These are phyloP conservation scores for Toxoplasma gondii DNA, from an alignment of 169 alveolate genomes.

Conservation along the genomic window DNA sequence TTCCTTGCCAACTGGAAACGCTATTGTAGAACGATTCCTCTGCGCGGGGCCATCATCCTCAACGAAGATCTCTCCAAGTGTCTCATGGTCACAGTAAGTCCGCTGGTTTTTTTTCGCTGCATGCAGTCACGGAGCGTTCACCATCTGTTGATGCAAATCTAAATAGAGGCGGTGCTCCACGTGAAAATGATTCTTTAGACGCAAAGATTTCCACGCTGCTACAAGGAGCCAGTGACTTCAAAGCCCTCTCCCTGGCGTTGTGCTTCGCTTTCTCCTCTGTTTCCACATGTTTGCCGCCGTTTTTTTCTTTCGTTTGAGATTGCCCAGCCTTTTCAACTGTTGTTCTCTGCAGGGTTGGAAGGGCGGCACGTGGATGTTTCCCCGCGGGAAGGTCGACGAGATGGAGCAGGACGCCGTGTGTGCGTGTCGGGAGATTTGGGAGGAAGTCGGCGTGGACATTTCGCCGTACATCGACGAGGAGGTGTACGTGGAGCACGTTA, in stretches of 20 bases:
- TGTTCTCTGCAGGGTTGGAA: slow-evolving; percentile 85
- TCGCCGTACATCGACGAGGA: slow-evolving; percentile 78
- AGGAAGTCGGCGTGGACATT: slow-evolving; percentile 93
- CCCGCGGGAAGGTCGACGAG: slow-evolving; percentile 95
- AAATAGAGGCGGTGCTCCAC: not conserved
- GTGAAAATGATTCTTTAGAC: not conserved
- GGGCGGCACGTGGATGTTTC: slow-evolving; percentile 90
- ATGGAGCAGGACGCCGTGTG: slow-evolving; percentile 91
- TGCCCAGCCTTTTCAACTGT: not conserved
- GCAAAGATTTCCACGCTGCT: no score
- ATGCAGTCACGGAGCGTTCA: not conserved
- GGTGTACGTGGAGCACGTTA: slow-evolving; percentile 80
- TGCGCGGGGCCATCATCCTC: slow-evolving; percentile 89
- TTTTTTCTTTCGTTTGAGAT: not conserved
- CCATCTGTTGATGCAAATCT: not conserved
- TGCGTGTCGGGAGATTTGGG: slow-evolving; percentile 93
- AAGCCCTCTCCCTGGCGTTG: not conserved
- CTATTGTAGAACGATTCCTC: slow-evolving; percentile 85
- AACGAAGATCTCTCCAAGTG: slow-evolving; percentile 83
- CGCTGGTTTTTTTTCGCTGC: not conserved
- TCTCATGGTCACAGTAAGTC: slow-evolving; percentile 69
- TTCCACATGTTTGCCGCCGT: not conserved
- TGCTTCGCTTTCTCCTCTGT: not conserved
- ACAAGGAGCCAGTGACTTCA: no score
- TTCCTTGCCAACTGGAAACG: slow-evolving; percentile 80